Evolutionary conservation across 2,329 filamentous ascomycete species (phyloP).

Genomic region (Colletotrichum musicola): DNA sequence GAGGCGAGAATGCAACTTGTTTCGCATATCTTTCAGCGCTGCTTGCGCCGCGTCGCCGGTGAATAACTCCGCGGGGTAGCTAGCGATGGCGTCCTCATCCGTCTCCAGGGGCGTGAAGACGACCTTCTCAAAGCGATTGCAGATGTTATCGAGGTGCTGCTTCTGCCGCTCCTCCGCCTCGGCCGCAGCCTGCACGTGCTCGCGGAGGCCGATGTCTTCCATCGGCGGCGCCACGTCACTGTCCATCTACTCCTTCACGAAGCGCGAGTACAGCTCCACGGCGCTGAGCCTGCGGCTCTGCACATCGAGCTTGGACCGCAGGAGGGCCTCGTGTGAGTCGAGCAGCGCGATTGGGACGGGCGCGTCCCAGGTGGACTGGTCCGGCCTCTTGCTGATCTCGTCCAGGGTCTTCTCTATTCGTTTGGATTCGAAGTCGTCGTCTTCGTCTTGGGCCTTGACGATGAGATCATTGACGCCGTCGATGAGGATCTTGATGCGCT

Average conservation of each 20-base stretch:
- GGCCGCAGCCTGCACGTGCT: not conserved
- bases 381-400: not conserved
- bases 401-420: no score
- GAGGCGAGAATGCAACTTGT: no score
- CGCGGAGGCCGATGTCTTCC: not conserved
- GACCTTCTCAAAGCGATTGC: slow-evolving; percentile 56
- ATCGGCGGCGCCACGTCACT: slow-evolving; percentile 48
- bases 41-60: slow-evolving; percentile 53
- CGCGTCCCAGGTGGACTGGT: not conserved
- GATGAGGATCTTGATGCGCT: not conserved
- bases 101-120: slow-evolving; percentile 56
- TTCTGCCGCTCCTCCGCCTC: slow-evolving; percentile 12
- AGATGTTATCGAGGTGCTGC: slow-evolving; percentile 6
- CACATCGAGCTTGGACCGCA: slow-evolving; percentile 49
- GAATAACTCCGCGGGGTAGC: slow-evolving; percentile 58
- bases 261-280: slow-evolving; percentile 58
- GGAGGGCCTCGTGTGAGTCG: not conserved
- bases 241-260: slow-evolving; percentile 62
- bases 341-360: not conserved
- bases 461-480: not conserved
- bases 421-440: no score
- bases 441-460: no score
- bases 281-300: slow-evolving; percentile 59
- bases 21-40: not conserved
- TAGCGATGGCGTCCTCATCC: slow-evolving; percentile 51